These are phyloP conservation scores for Osmozyma mogii DNA, from an alignment of 805 yeast species.

Conservation along the genomic window DNA sequence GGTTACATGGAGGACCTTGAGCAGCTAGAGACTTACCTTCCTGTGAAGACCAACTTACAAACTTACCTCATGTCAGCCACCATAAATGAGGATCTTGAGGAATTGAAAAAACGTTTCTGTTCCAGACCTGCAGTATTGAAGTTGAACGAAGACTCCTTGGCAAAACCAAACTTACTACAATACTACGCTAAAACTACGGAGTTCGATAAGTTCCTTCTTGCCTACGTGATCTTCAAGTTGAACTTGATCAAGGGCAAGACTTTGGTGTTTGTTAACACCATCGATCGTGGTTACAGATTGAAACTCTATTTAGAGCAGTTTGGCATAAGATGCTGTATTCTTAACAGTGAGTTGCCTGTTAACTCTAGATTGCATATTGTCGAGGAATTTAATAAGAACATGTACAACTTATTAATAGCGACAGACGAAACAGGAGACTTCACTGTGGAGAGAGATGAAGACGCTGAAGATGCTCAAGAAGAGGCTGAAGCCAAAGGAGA, in stretches of 20 bases:
- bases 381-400: constrained; percentile 87
- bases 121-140: constrained; percentile 75
- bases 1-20: constrained; percentile 85
- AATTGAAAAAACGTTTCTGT: constrained; percentile 70
- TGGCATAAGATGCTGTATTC: constrained; percentile 80
- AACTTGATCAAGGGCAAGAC: constrained; percentile 86
- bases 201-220: constrained; percentile 82
- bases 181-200: constrained; percentile 83
- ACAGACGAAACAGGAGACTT: constrained; percentile 79
- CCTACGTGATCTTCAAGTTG: constrained; percentile 88
- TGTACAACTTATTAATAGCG: constrained; percentile 82
- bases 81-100: constrained; percentile 64
- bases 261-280: constrained; percentile 81
- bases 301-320: constrained; percentile 90
- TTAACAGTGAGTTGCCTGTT: constrained; percentile 87
- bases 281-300: constrained; percentile 91
- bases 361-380: constrained; percentile 92
- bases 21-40: constrained; percentile 54
- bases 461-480: constrained; percentile 28
- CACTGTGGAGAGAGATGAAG: constrained; percentile 43
- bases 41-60: constrained; percentile 71
- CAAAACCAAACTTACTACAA: constrained; percentile 61
- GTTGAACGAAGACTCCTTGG: constrained; percentile 52
- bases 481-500: constrained; percentile 12
- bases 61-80: constrained; percentile 96